Conservation (phyloP, 1,284 basidiomycete species). For the Coniferiporia sulphurascens region DNA sequence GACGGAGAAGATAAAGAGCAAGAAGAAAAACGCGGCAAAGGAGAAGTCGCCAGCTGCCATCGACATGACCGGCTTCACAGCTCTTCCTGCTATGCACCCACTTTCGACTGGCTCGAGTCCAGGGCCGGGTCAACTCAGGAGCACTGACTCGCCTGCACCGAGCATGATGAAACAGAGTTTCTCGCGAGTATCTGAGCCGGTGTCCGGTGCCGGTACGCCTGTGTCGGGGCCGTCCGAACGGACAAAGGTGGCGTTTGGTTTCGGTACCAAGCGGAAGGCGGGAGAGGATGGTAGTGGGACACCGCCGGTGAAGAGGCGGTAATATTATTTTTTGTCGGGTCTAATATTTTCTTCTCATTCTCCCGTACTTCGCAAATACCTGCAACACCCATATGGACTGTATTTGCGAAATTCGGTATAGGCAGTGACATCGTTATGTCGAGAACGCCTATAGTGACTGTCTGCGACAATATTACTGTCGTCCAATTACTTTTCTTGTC, state of each 20-base stretch:
- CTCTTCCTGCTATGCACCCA: constrained; percentile 52
- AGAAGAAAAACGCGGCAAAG: constrained; percentile 64
- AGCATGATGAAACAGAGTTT: constrained; percentile 55
- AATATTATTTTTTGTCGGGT: background rate
- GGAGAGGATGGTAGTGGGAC: constrained; percentile 50
- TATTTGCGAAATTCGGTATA: too few relatives aligned
- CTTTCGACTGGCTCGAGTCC: constrained; percentile 41
- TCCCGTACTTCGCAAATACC: background rate
- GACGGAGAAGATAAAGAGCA: constrained; percentile 71
- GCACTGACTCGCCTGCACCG: constrained; percentile 64
- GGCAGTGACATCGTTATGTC: too few relatives aligned
- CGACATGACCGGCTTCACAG: constrained; percentile 63
- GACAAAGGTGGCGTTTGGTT: constrained; percentile 69
- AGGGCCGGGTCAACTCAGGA: constrained; percentile 37
- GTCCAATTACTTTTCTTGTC: too few relatives aligned
- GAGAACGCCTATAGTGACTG: too few relatives aligned
- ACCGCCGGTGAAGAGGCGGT: constrained; percentile 42
- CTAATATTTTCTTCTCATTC: background rate
- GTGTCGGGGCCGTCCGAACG: constrained; percentile 47
- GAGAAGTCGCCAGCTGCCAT: constrained; percentile 38
- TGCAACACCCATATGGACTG: background rate
- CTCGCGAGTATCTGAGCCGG: constrained; percentile 58
- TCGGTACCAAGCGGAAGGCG: constrained; percentile 73
- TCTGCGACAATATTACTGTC: too few relatives aligned
- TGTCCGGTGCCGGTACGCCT: constrained; percentile 46